Evolutionary conservation across 305 asterid species (phyloP).

Genomic region (Rubia tinctorum): DNA sequence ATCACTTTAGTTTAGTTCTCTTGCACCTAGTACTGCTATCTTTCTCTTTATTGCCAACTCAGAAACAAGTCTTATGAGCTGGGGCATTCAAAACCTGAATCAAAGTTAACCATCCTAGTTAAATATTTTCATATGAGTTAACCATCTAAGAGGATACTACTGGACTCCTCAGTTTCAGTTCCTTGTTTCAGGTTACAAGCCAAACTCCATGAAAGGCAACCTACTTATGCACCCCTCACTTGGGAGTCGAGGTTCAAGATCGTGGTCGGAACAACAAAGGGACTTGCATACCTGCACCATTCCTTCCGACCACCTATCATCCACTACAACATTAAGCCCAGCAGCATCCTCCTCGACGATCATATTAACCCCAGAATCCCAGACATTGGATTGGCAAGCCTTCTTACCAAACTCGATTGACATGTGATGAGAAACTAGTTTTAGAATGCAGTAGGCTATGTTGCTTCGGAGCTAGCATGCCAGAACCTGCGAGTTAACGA

Average conservation of each 20-base stretch:
- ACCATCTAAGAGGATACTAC: conserved; percentile 63
- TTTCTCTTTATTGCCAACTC: too few relatives aligned
- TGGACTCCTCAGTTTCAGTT: conserved; percentile 94
- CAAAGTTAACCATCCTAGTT: too few relatives aligned
- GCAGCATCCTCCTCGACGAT: conserved; percentile 76
- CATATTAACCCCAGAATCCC: conserved; percentile 62
- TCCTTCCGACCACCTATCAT: conserved; percentile 73
- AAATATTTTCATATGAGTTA: too few relatives aligned
- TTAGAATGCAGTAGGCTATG: conserved; percentile 76
- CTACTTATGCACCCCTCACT: conserved; percentile 39
- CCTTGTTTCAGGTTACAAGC: conserved; percentile 72
- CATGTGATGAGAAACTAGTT: conserved; percentile 58
- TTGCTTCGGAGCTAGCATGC: conserved; percentile 90
- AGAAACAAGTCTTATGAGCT: too few relatives aligned
- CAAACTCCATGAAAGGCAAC: conserved; percentile 48
- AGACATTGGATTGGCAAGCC: conserved; percentile 72
- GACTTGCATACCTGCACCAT: conserved; percentile 84
- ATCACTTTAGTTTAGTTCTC: too few relatives aligned
- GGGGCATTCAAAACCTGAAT: too few relatives aligned
- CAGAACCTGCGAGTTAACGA: conserved; percentile 87
- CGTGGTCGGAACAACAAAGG: conserved; percentile 75
- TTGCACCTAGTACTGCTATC: too few relatives aligned
- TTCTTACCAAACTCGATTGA: conserved; percentile 55
- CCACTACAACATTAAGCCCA: conserved; percentile 81
- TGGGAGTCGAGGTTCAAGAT: conserved; percentile 76